Evolutionary conservation across 768 basidiomycete genomes (phyloP).

Genomic region (Polyporus arcularius): DNA sequence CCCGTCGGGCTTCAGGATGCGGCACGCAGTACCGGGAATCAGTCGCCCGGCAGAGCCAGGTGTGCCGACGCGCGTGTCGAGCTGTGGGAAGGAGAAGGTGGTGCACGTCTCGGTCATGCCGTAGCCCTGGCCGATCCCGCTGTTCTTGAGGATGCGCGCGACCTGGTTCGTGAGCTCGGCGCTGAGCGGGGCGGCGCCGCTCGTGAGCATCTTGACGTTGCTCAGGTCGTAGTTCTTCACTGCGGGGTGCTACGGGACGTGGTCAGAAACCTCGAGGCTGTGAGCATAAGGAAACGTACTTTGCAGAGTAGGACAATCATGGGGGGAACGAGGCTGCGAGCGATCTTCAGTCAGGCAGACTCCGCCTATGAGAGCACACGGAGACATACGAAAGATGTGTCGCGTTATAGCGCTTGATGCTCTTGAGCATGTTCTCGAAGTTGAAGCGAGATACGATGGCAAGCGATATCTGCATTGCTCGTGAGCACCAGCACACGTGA

Average conservation of each 20-base stretch:
- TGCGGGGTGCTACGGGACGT: conserved; percentile 44
- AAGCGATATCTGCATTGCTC: conserved; percentile 42
- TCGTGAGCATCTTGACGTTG: conserved; percentile 49
- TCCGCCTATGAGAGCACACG: neutral
- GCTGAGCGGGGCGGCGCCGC: conserved; percentile 61
- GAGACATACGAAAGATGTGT: conserved; percentile 43
- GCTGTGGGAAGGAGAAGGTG: conserved; percentile 48
- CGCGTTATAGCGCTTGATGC: conserved; percentile 59
- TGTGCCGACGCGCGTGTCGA: conserved; percentile 44
- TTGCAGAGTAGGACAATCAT: conserved; percentile 55
- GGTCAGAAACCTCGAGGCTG: neutral
- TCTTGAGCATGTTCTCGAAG: conserved; percentile 60
- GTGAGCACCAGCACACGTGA: neutral
- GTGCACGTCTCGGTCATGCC: conserved; percentile 66
- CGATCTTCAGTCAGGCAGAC: neutral
- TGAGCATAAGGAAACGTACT: conserved; percentile 1
- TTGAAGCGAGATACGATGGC: conserved; percentile 66
- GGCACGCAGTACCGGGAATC: conserved; percentile 56
- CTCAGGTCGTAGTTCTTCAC: conserved; percentile 52
- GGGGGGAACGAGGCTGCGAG: conserved; percentile 57
- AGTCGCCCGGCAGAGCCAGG: conserved; percentile 61
- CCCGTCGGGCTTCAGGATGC: conserved; percentile 61
- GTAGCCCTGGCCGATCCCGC: conserved; percentile 24
- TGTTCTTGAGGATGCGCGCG: conserved; percentile 27
- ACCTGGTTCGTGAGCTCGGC: conserved; percentile 45